These are phyloP conservation scores for Phytopythium cucurbitacearum DNA, from an alignment of 352 stramenopile genomes.

Conservation along the genomic window DNA sequence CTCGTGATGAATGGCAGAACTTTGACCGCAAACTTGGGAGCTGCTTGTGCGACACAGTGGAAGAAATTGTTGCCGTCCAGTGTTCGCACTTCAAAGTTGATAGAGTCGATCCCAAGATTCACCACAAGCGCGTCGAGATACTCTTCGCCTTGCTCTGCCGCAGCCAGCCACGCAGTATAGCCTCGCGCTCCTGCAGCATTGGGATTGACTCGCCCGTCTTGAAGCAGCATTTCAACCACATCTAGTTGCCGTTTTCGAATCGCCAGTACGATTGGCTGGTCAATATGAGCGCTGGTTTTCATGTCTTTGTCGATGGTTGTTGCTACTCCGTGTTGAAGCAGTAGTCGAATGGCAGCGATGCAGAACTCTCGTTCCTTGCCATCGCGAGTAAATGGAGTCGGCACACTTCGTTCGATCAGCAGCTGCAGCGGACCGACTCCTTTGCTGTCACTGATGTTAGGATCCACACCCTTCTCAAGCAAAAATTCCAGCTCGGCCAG, in stretches of 20 bases:
- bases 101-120: slow-evolving; percentile 10
- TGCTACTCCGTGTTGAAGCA: slow-evolving; percentile 42
- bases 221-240: slow-evolving; percentile 44
- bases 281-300: slow-evolving; percentile 5
- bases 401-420: slow-evolving; percentile 35
- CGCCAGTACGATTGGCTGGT: slow-evolving; percentile 55
- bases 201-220: slow-evolving; percentile 31
- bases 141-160: slow-evolving; percentile 15
- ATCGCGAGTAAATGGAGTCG: slow-evolving; percentile 47
- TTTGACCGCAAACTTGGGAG: too few species aligned
- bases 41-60: slow-evolving; percentile 11
- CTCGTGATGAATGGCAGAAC: slow-evolving; percentile 1
- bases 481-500: slow-evolving; percentile 57
- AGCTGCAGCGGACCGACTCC: too few species aligned
- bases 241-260: slow-evolving; percentile 36
- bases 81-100: too few species aligned
- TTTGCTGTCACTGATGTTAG: slow-evolving; percentile 43
- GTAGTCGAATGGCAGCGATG: slow-evolving; percentile 34
- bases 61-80: slow-evolving; percentile 37
- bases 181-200: slow-evolving; percentile 28
- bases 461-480: slow-evolving; percentile 56
- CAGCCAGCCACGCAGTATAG: slow-evolving; percentile 52
- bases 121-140: slow-evolving; percentile 39
- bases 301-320: slow-evolving; percentile 36
- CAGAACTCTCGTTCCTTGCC: slow-evolving; percentile 30